Conservation (phyloP, 108 stramenopile genomes). For the Cyclostephanos invisitatus region DNA sequence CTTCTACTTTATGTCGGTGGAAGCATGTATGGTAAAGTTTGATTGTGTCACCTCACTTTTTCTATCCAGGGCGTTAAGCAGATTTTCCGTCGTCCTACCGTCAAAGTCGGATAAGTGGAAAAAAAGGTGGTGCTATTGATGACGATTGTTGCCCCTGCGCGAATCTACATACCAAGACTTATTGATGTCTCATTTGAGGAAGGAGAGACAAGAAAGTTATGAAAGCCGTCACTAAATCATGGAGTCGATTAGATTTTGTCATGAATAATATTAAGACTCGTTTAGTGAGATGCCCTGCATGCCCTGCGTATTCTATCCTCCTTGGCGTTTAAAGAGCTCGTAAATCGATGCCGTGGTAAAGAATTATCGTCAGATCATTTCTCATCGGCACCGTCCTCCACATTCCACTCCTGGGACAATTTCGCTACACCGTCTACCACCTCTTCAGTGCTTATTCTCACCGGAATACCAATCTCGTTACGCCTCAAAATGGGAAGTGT, state of each 20-base stretch:
- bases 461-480: conserved; percentile 88
- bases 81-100: conserved; percentile 77
- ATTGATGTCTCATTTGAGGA: neutral
- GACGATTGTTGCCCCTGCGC: neutral
- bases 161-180: neutral
- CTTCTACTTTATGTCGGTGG: neutral
- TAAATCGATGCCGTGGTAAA: neutral
- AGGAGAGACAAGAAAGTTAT: neutral
- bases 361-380: conserved; percentile 5
- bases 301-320: too few relatives aligned
- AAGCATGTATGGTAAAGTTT: neutral
- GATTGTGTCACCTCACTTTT: neutral
- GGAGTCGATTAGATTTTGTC: neutral
- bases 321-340: too few relatives aligned
- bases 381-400: conserved; percentile 17
- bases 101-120: conserved; percentile 29
- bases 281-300: neutral
- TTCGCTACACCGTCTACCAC: conserved; percentile 22
- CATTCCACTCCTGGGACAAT: conserved; percentile 45
- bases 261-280: neutral
- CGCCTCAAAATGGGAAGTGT: conserved; percentile 88
- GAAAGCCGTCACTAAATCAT: neutral
- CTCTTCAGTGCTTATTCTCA: conserved; percentile 33
- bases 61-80: conserved; percentile 66
- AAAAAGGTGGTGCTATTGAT: neutral